Percentiles rank a stretch among this genome's conserved stretches.
These are phyloP conservation scores for Emergomyces orientalis DNA, from an alignment of 2,329 filamentous ascomycete genomes.

Conservation along the genomic window DNA sequence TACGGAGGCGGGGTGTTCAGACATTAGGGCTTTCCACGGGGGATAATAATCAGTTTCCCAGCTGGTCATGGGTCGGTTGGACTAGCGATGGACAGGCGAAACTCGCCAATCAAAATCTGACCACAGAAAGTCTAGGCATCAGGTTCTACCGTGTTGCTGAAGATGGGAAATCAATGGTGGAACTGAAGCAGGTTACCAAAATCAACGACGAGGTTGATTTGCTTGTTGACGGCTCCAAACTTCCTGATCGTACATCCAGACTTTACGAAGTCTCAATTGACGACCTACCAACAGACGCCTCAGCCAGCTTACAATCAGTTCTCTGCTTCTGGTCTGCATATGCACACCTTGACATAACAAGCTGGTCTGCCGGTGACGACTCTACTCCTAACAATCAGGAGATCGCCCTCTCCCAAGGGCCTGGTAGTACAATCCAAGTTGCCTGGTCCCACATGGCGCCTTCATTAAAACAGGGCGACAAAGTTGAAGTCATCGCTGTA, in stretches of 20 bases:
- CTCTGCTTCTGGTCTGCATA: neutral
- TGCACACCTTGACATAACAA: neutral
- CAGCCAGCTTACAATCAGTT: neutral
- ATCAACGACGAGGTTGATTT: neutral
- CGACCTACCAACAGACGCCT: neutral
- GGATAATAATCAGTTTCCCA: neutral
- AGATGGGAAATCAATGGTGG: neutral
- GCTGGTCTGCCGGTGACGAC: neutral
- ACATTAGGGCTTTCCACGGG: neutral
- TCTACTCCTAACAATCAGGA: neutral
- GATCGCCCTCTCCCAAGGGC: neutral
- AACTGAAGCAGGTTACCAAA: neutral
- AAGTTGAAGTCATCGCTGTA: neutral
- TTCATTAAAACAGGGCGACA: neutral
- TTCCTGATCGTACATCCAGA: neutral
- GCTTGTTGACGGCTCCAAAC: neutral
- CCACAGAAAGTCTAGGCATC: neutral
- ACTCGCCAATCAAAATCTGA: neutral
- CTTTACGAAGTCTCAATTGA: neutral
- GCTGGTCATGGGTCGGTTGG: conserved; percentile 1
- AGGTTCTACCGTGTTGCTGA: neutral
- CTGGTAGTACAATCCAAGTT: neutral
- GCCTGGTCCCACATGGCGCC: neutral
- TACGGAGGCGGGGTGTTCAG: neutral
- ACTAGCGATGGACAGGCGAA: neutral